phyloP scores from a whole-genome alignment of 495 filamentous ascomycete species.

The Talaromyces wortmannii region DNA sequence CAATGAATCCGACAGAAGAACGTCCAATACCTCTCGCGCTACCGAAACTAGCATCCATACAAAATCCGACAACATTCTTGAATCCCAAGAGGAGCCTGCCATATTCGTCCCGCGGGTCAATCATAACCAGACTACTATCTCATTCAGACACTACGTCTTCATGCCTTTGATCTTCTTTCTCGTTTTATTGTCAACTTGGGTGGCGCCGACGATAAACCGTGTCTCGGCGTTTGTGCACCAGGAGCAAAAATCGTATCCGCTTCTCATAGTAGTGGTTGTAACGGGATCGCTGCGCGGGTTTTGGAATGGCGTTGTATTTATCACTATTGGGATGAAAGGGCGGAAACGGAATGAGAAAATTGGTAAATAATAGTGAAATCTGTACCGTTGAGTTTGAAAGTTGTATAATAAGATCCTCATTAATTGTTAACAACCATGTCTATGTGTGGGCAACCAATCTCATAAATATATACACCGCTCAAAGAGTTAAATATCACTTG shows the following conservation, averaged over 20 bases:
- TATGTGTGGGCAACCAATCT: too few species aligned
- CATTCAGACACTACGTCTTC: constrained; percentile 37
- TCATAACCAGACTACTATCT: constrained; percentile 19
- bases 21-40: constrained; percentile 1
- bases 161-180: constrained; percentile 44
- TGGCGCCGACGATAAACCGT: constrained; percentile 32
- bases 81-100: neutral
- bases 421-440: too few species aligned
- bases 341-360: constrained; percentile 10
- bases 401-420: too few species aligned
- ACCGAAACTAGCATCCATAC: neutral
- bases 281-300: constrained; percentile 38
- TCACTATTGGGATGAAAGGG: constrained; percentile 30
- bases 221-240: constrained; percentile 31
- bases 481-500: too few species aligned
- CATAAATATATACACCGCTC: too few species aligned
- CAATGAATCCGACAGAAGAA: constrained; percentile 5
- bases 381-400: too few species aligned
- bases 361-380: too few species aligned
- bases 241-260: constrained; percentile 20
- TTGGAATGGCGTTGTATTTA: constrained; percentile 41
- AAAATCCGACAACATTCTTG: neutral
- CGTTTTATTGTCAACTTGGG: constrained; percentile 36
- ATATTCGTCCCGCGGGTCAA: neutral
- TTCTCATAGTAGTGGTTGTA: constrained; percentile 29